Percentiles rank a stretch among this genome's conserved stretches.
Conservation (phyloP, 768 basidiomycete genomes). For the Leccinum incarnatum region DNA sequence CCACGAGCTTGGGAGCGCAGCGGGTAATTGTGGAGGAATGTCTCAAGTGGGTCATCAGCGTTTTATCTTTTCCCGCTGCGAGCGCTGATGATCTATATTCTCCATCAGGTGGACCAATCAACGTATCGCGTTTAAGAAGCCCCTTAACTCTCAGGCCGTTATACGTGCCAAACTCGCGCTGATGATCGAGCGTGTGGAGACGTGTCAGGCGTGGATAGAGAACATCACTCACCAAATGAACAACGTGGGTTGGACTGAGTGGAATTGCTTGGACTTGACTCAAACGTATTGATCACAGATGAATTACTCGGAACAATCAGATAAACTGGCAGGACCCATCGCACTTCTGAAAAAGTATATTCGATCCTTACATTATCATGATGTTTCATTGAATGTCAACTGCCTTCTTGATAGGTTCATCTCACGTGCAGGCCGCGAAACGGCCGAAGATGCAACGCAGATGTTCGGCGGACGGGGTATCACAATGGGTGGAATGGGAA, state of each 20-base stretch:
- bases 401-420: constrained; percentile 49
- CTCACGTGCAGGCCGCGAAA: constrained; percentile 50
- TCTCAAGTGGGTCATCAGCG: constrained; percentile 54
- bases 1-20: constrained; percentile 69
- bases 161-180: constrained; percentile 82
- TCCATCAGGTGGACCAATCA: constrained; percentile 79
- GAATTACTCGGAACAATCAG: constrained; percentile 81
- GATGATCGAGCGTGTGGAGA: constrained; percentile 91
- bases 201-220: constrained; percentile 87
- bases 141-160: constrained; percentile 77
- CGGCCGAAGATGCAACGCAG: constrained; percentile 70
- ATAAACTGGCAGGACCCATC: constrained; percentile 84
- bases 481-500: constrained; percentile 86
- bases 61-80: neutral
- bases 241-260: constrained; percentile 46
- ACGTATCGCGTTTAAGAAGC: constrained; percentile 88
- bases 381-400: constrained; percentile 1
- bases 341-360: constrained; percentile 85
- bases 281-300: constrained; percentile 49
- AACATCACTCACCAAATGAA: constrained; percentile 90
- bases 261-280: neutral
- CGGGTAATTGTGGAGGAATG: constrained; percentile 86
- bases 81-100: constrained; percentile 10
- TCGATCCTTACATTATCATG: neutral
- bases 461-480: constrained; percentile 89